These are phyloP conservation scores for Grosmannia clavigera DNA, from an alignment of 2,329 filamentous ascomycete species.

Conservation along the genomic window DNA sequence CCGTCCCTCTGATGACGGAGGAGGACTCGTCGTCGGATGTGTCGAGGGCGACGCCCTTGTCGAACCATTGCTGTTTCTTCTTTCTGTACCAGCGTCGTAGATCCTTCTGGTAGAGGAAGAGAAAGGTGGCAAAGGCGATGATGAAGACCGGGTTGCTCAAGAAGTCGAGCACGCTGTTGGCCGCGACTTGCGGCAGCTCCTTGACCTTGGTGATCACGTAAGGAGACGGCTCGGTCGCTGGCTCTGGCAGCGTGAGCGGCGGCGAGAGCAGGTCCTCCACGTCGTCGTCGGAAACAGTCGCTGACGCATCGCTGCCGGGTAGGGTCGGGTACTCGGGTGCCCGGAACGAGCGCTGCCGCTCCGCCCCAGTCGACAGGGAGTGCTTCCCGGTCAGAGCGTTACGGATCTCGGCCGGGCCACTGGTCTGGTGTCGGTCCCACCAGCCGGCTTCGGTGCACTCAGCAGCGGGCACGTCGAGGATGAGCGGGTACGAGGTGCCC, in stretches of 20 bases:
- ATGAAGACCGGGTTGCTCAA: constrained; percentile 42
- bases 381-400: constrained; percentile 62
- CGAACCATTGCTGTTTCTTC: constrained; percentile 8
- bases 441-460: constrained; percentile 11
- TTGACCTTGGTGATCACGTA: constrained; percentile 36
- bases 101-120: constrained; percentile 26
- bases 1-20: too few relatives aligned
- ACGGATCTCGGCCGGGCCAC: constrained; percentile 34
- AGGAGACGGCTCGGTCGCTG: constrained; percentile 22
- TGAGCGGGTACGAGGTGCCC: constrained; percentile 71
- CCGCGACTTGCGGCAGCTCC: constrained; percentile 35
- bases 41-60: background rate
- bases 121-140: constrained; percentile 29
- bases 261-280: background rate
- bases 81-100: constrained; percentile 12
- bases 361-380: constrained; percentile 26
- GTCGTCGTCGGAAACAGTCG: background rate
- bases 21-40: background rate
- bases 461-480: constrained; percentile 30
- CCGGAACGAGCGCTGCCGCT: background rate
- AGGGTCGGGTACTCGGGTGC: background rate
- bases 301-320: constrained; percentile 1
- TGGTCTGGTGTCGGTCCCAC: constrained; percentile 11
- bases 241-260: constrained; percentile 10
- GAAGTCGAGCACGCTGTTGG: constrained; percentile 39